These are phyloP conservation scores for Antitrichia curtipendula DNA, from an alignment of 225 moss, liverwort and hornwort genomes.

Conservation along the genomic window DNA sequence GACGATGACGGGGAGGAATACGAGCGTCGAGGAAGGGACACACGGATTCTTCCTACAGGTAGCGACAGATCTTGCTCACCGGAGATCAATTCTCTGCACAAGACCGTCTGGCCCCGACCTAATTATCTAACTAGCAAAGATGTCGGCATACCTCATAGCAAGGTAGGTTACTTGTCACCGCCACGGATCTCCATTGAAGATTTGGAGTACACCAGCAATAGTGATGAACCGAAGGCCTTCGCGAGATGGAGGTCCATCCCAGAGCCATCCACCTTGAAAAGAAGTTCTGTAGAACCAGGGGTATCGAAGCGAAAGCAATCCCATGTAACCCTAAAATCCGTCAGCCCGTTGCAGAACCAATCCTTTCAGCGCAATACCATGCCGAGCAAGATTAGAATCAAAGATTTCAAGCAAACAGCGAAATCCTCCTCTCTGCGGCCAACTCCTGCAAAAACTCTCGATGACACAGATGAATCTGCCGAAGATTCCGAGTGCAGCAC, in stretches of 20 bases:
- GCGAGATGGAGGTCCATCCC: conserved; percentile 11
- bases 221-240: not conserved
- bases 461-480: not conserved
- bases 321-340: not conserved
- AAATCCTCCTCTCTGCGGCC: not conserved
- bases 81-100: not conserved
- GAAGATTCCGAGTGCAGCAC: conserved; percentile 6
- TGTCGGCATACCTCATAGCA: not conserved
- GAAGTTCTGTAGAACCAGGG: not conserved
- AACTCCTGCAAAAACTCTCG: not conserved
- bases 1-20: not conserved
- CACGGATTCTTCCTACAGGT: not conserved
- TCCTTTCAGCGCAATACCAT: not conserved
- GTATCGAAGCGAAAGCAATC: not conserved
- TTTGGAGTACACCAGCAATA: not conserved
- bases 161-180: conserved; percentile 17
- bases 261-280: not conserved
- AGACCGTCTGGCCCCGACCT: not conserved
- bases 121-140: not conserved
- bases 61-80: conserved; percentile 7
- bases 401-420: not conserved
- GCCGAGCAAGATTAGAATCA: not conserved
- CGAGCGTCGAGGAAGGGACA: not conserved
- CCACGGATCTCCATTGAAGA: conserved; percentile 7
- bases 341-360: not conserved